Percentiles rank a stretch among this genome's conserved stretches.
phyloP scores from a whole-genome alignment of 1,139 yeast species.

The Diutina catenulata region DNA sequence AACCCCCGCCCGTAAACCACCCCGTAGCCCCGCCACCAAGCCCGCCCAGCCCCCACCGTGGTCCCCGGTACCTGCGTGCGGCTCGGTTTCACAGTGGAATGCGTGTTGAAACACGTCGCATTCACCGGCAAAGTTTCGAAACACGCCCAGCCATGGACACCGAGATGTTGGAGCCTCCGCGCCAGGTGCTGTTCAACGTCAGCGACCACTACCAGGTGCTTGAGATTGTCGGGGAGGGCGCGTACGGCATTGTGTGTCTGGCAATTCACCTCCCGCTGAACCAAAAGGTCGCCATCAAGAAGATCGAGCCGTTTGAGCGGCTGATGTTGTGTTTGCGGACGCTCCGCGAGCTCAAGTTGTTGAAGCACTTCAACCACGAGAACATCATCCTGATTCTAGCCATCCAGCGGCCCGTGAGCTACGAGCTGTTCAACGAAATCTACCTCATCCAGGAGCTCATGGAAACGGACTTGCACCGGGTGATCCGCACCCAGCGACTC shows the following conservation, averaged over 20 bases:
- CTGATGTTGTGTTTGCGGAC: slow-evolving; percentile 89
- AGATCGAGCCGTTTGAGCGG: slow-evolving; percentile 87
- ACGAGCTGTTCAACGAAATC: slow-evolving; percentile 72
- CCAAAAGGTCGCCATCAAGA: slow-evolving; percentile 89
- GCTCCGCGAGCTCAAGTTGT: slow-evolving; percentile 73
- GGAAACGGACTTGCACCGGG: slow-evolving; percentile 92
- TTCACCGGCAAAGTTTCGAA: slow-evolving; percentile 1
- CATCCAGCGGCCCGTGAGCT: slow-evolving; percentile 74
- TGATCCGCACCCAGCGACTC: slow-evolving; percentile 73
- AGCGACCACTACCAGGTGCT: slow-evolving; percentile 77
- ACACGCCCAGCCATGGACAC: not conserved
- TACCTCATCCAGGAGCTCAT: slow-evolving; percentile 88
- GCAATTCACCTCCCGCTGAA: slow-evolving; percentile 83
- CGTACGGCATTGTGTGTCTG: slow-evolving; percentile 91
- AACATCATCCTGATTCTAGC: slow-evolving; percentile 86
- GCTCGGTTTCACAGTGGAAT: not conserved
- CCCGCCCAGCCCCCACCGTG: not conserved
- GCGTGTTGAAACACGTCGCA: not conserved
- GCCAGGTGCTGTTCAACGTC: slow-evolving; percentile 45
- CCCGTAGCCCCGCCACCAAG: not conserved
- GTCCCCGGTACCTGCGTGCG: slow-evolving; percentile 3
- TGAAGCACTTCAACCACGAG: slow-evolving; percentile 84
- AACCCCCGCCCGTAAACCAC: too few relatives aligned
- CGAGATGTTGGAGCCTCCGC: not conserved
- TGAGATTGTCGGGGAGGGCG: slow-evolving; percentile 92